phyloP scores from a whole-genome alignment of 805 yeast species.

The Candida koratica region DNA sequence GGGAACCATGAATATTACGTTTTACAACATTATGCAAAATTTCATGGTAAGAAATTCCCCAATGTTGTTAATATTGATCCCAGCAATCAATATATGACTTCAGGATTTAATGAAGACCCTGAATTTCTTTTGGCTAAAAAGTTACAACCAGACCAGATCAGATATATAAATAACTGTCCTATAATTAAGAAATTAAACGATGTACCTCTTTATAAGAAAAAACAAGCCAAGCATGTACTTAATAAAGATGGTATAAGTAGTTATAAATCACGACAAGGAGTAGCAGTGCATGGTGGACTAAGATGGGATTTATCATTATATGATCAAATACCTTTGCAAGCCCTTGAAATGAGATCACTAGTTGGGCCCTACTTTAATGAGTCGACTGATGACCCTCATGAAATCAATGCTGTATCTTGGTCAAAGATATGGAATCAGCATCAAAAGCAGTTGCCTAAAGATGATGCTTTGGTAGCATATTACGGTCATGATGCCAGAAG shows the following conservation, averaged over 20 bases:
- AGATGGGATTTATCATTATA: slow-evolving; percentile 58
- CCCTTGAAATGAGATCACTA: slow-evolving; percentile 66
- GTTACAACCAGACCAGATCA: slow-evolving; percentile 57
- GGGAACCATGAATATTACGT: slow-evolving; percentile 87
- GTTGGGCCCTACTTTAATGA: slow-evolving; percentile 59
- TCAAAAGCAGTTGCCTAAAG: slow-evolving; percentile 33
- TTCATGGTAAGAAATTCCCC: slow-evolving; percentile 46
- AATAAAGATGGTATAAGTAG: slow-evolving; percentile 17
- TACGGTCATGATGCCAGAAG: slow-evolving; percentile 89
- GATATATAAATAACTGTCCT: slow-evolving; percentile 59
- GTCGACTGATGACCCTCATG: slow-evolving; percentile 48
- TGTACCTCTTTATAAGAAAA: slow-evolving; percentile 42
- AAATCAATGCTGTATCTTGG: slow-evolving; percentile 47
- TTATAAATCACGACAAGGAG: slow-evolving; percentile 21
- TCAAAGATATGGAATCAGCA: slow-evolving; percentile 50
- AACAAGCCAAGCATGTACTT: slow-evolving; percentile 22
- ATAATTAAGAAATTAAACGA: slow-evolving; percentile 59
- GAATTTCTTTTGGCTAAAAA: slow-evolving; percentile 47
- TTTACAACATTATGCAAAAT: slow-evolving; percentile 58
- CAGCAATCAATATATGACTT: slow-evolving; percentile 7
- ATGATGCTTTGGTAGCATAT: slow-evolving; percentile 43
- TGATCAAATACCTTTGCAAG: slow-evolving; percentile 58
- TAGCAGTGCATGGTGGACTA: slow-evolving; percentile 83
- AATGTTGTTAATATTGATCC: slow-evolving; percentile 18
- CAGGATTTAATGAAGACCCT: slow-evolving; percentile 31